Percentiles rank a stretch among this genome's conserved stretches.
Conservation (phyloP, 2,329 filamentous ascomycete genomes). For the Phialocephala subalpina region DNA sequence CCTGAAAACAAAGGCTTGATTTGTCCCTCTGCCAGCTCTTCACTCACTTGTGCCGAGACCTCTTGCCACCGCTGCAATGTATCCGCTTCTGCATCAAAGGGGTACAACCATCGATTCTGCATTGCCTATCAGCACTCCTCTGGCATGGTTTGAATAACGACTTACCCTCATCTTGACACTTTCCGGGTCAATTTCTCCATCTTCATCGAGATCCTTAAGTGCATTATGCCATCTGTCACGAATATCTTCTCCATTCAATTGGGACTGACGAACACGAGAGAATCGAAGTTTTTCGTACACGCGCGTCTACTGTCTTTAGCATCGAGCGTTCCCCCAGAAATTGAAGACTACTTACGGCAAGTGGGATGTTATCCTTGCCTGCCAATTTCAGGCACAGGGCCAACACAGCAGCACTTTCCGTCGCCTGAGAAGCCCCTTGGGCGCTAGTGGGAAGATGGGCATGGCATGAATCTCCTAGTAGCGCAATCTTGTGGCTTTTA, state of each 20-base stretch:
- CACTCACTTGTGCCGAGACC: constrained; percentile 47
- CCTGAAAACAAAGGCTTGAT: constrained; percentile 49
- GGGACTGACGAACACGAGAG: constrained; percentile 49
- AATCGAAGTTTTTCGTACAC: constrained; percentile 54
- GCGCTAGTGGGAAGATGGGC: constrained; percentile 61
- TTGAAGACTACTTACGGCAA: constrained; percentile 44
- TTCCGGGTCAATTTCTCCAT: constrained; percentile 54
- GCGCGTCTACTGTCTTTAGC: constrained; percentile 44
- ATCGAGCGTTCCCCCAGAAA: background rate
- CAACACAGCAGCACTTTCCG: constrained; percentile 58
- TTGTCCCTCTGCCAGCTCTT: constrained; percentile 47
- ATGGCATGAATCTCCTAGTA: constrained; percentile 62
- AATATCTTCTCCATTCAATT: constrained; percentile 53
- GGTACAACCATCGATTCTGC: constrained; percentile 55
- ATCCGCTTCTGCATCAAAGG: constrained; percentile 54
- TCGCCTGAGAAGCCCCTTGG: constrained; percentile 61
- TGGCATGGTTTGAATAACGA: background rate
- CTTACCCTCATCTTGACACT: constrained; percentile 51
- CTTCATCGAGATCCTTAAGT: constrained; percentile 50
- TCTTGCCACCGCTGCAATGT: constrained; percentile 51
- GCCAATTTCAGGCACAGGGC: constrained; percentile 54
- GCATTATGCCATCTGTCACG: constrained; percentile 54
- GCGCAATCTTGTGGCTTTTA: constrained; percentile 55
- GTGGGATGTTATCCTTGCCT: constrained; percentile 49
- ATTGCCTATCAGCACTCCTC: constrained; percentile 7